These are phyloP conservation scores for Termitomyces sp. DNA, from an alignment of 768 basidiomycete species.

Conservation along the genomic window DNA sequence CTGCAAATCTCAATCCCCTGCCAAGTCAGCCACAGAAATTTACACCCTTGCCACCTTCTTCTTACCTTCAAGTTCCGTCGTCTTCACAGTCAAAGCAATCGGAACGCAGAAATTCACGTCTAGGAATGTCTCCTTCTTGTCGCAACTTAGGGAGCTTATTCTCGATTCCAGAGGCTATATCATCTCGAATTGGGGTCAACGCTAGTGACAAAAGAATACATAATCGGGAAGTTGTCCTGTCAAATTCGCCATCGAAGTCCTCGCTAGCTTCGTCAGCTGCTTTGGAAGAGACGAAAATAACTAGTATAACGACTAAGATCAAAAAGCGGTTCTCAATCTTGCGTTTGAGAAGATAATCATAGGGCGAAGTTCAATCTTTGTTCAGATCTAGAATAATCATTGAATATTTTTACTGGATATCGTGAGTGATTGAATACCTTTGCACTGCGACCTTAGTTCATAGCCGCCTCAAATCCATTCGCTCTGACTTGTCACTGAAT, in stretches of 20 bases:
- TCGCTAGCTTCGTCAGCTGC: slow-evolving; percentile 1
- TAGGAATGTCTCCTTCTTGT: slow-evolving; percentile 1
- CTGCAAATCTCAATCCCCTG: background rate
- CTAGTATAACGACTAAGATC: slow-evolving; percentile 9
- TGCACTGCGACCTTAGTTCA: background rate
- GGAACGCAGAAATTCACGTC: background rate
- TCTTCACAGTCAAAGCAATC: background rate
- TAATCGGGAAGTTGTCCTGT: background rate
- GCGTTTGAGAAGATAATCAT: slow-evolving; percentile 5
- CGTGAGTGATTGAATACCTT: background rate
- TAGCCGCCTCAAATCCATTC: background rate
- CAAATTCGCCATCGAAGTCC: background rate
- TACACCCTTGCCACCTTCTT: background rate
- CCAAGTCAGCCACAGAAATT: background rate
- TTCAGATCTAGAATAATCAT: background rate
- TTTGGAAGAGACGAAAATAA: background rate
- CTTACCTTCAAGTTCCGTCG: slow-evolving; percentile 11
- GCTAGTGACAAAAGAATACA: background rate
- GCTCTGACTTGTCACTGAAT: too few species aligned
- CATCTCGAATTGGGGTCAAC: slow-evolving; percentile 10
- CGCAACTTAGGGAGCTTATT: slow-evolving; percentile 6
- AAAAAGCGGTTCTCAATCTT: slow-evolving; percentile 13
- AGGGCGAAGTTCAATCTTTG: background rate
- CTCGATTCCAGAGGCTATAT: slow-evolving; percentile 10
- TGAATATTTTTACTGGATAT: background rate